Base-by-base conservation (phyloP, 768 basidiomycete genomes). In the Kwoniella mangroviensis region DNA sequence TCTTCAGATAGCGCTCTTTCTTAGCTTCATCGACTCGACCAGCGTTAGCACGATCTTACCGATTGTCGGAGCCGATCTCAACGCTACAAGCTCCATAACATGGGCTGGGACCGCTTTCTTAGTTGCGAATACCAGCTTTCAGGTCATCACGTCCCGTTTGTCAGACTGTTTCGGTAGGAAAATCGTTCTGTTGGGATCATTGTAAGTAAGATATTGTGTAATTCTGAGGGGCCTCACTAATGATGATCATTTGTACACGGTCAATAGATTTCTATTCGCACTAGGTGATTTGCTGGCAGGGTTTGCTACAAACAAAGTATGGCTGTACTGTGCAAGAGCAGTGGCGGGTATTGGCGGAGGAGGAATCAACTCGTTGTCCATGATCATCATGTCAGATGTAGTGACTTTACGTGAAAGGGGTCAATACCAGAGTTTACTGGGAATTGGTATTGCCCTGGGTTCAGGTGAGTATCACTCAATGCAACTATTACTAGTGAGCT, bases 21-120 rank as follows among this genome's bases (percentile, higher is more conserved):
- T 81, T 24, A 71, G 70, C 26, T 77, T 80, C 52, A 72, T 79
- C 65, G 80, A 81, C 64, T 72, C 73, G 21, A 69, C 74, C 13
- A 64, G 59, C 22, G 78, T 81, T 41, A 67, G 66, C 15, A 77
- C 77, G 22, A 75, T 74, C 11, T 53, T 68, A 26, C 81, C 81
- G 0, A 68, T 70, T 17, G 77, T 82, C 21, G 81, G 71, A 5
- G 53, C 45, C 12, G 81, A 74, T 34, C 67, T 82, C 10, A 56
- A 71, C 42, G 77, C 77, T 1, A 57, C 69, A 19, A 49, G 63
- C 4, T 76, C 77, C 3, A 82, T 82, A 54, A 67, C 70, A 24
- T 82, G 81, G 80, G 74, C 77, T 21, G 81, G 81, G 1, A 80
- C 81, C 13, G 60, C 76, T 3, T 82, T 76, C 69, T 63, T 82